Base-by-base conservation (phyloP, 768 basidiomycete species). In the Boletus pseudo-olivaceus region DNA sequence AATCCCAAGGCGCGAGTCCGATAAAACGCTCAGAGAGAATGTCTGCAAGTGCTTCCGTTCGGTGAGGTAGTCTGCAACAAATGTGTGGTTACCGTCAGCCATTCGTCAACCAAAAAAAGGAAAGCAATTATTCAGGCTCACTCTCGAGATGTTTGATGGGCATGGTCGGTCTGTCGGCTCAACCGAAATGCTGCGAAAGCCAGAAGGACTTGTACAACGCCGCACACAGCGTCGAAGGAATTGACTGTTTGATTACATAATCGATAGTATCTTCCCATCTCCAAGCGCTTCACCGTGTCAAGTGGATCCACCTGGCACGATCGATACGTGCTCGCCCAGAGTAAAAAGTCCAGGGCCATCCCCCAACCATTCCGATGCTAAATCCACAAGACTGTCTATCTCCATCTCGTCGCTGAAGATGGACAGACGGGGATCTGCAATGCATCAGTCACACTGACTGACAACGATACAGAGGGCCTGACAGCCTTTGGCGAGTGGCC, bases 1-100 rank as follows among this genome's bases (percentile, higher is more conserved):
- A 67, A 99, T 97, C 32, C 97, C 97, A 27, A 99, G 87, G 42
- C 97, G 88, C 49, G 94, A 91, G 67, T 97, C 92, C 39, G 90
- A 81, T 45, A 99, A 79, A 0, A 86, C 84, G 53, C 82, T 83
- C 50, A 98, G 82, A 20, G 91, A 83, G 52, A 88, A 83, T 38
- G 85, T 87, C 71, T 90, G 87, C 59, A 90, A 72, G 69, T 95
- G 90, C 74, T 93, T 92, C 71, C 92, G 88, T 78, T 94, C 93
- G 26, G 80, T 70, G 64, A 97, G 81, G 69, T 92, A 92, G 68
- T 81, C 94, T 95, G 68, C 12, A 30, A 47, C 29, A 51, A 50
- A 35, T 20, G 38, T 20, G 38, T 2, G 15, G 30, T 53, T 23
- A 2, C 17, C 5, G 37, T 53, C 33, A 62, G 47, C 27, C 47